phyloP scores from a whole-genome alignment of 306 rosid species.

The Quercus robur region DNA sequence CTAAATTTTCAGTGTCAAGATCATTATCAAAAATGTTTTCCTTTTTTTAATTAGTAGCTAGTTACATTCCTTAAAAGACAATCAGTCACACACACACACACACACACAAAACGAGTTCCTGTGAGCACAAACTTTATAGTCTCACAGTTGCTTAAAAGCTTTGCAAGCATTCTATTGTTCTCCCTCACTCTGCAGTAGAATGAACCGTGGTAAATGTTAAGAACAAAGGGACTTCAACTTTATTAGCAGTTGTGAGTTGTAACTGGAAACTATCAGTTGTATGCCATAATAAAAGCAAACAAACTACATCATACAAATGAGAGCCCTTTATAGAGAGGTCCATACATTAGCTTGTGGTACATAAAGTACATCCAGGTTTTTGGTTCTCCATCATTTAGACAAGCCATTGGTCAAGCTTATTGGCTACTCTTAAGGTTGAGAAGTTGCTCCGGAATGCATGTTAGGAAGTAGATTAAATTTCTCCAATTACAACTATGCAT shows the following conservation, averaged over 20 bases:
- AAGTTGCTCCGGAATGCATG: slow-evolving; percentile 5
- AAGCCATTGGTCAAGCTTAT: slow-evolving; percentile 14
- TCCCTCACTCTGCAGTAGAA: neutral
- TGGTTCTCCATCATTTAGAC: slow-evolving; percentile 12
- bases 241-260: neutral
- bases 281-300: neutral
- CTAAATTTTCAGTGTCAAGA: neutral
- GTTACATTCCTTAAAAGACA: neutral
- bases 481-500: slow-evolving; percentile 7
- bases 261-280: neutral
- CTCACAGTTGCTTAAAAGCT: neutral
- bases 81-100: neutral
- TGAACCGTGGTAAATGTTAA: neutral
- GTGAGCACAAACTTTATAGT: neutral
- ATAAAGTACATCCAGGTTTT: slow-evolving; percentile 18
- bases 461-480: slow-evolving; percentile 16
- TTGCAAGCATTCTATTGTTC: neutral
- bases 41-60: neutral
- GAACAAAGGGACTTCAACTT: neutral
- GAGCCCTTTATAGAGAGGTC: neutral
- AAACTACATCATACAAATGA: neutral
- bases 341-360: neutral
- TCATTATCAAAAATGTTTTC: neutral
- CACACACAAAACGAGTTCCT: neutral
- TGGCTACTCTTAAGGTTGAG: slow-evolving; percentile 21